phyloP scores from a whole-genome alignment of 768 basidiomycete genomes.

The Termitomyces eurrhizus region DNA sequence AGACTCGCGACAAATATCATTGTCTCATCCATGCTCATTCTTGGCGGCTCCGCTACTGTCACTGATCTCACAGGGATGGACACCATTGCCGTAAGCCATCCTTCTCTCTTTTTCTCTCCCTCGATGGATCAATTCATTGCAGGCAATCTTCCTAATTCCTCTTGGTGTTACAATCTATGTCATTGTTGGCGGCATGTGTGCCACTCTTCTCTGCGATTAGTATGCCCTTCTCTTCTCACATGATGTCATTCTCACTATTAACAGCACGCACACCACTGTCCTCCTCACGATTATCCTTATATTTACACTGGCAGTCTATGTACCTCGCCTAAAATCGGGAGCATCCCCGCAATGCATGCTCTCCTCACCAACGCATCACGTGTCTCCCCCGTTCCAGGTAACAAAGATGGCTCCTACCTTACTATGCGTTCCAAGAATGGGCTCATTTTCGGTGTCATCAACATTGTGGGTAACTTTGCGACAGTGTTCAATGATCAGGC shows the following conservation, averaged over 20 bases:
- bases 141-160: slow-evolving; percentile 90
- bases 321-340: slow-evolving; percentile 84
- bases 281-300: slow-evolving; percentile 68
- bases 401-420: slow-evolving; percentile 82
- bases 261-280: slow-evolving; percentile 81
- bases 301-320: slow-evolving; percentile 33
- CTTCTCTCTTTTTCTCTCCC: neutral
- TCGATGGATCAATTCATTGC: neutral
- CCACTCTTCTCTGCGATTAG: slow-evolving; percentile 85
- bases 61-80: slow-evolving; percentile 85
- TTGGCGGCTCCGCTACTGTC: slow-evolving; percentile 86
- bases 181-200: slow-evolving; percentile 82
- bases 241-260: neutral
- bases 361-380: slow-evolving; percentile 61
- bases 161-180: slow-evolving; percentile 87
- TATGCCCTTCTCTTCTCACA: slow-evolving; percentile 28
- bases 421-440: slow-evolving; percentile 78
- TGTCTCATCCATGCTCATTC: slow-evolving; percentile 81
- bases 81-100: slow-evolving; percentile 59
- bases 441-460: slow-evolving; percentile 82
- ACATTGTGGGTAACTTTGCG: slow-evolving; percentile 81
- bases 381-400: slow-evolving; percentile 64
- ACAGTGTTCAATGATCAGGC: slow-evolving; percentile 61
- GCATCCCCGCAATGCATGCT: slow-evolving; percentile 71
- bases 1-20: slow-evolving; percentile 89